Percentiles rank a stretch among this genome's conserved stretches.
Evolutionary conservation across 2,329 filamentous ascomycete genomes (phyloP).

Genomic region (Ceratocystis albifundus): DNA sequence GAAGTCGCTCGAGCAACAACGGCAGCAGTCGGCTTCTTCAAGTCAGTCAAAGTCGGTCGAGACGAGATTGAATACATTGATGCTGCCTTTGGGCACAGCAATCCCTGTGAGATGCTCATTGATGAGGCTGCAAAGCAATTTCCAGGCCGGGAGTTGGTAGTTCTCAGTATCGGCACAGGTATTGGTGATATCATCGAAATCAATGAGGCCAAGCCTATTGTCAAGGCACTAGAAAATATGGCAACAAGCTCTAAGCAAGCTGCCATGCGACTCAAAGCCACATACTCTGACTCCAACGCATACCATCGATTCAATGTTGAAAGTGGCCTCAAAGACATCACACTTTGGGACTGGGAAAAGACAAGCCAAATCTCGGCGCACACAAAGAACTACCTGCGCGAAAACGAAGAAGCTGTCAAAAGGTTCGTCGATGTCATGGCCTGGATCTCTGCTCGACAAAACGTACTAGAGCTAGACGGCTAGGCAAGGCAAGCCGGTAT

Average conservation of each 20-base stretch:
- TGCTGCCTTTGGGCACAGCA: conserved; percentile 29
- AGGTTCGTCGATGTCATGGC: background rate
- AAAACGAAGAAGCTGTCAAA: conserved; percentile 9
- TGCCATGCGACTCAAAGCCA: conserved; percentile 14
- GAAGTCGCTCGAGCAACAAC: conserved; percentile 28
- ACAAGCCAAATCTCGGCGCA: conserved; percentile 25
- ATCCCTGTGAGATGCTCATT: conserved; percentile 29
- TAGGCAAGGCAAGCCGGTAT: no score
- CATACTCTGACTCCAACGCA: conserved; percentile 22
- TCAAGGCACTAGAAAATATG: background rate
- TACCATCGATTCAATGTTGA: conserved; percentile 29
- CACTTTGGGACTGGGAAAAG: conserved; percentile 27
- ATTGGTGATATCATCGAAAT: conserved; percentile 25
- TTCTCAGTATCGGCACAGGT: conserved; percentile 28
- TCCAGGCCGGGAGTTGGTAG: conserved; percentile 13
- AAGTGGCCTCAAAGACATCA: conserved; percentile 27
- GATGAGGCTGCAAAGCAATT: conserved; percentile 28
- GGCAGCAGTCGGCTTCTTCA: conserved; percentile 28
- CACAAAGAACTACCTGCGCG: conserved; percentile 25
- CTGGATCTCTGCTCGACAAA: no score
- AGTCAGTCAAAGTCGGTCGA: conserved; percentile 27
- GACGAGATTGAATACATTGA: conserved; percentile 28
- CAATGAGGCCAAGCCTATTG: conserved; percentile 15
- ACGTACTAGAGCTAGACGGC: no score
- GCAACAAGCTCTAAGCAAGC: background rate